phyloP scores from a whole-genome alignment of 805 yeast genomes.

The Yamadazyma laniorum region DNA sequence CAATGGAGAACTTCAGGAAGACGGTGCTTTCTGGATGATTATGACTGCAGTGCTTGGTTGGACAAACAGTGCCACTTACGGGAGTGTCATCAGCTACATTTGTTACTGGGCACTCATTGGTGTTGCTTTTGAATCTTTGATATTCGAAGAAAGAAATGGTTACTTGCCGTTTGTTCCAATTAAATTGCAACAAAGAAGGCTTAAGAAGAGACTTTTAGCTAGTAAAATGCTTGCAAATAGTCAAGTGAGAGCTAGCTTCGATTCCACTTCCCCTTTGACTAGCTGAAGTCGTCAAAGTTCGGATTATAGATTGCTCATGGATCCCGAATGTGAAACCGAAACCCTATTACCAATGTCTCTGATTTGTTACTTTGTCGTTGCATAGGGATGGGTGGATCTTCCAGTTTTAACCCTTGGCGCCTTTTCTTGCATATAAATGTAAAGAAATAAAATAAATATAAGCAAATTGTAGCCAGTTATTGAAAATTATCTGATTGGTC shows the following conservation, averaged over 20 bases:
- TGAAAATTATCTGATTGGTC: too few species aligned
- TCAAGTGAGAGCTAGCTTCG: slow-evolving; percentile 9
- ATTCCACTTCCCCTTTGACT: slow-evolving; percentile 15
- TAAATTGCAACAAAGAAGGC: slow-evolving; percentile 54
- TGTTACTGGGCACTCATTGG: slow-evolving; percentile 65
- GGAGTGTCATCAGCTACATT: slow-evolving; percentile 73
- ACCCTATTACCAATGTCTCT: too few species aligned
- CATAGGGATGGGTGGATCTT: too few species aligned
- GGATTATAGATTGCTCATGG: too few species aligned
- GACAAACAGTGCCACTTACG: slow-evolving; percentile 92
- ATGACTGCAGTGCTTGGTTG: slow-evolving; percentile 87
- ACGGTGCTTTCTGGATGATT: slow-evolving; percentile 74
- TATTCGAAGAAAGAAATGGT: slow-evolving; percentile 56
- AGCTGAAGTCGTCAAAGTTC: too few species aligned
- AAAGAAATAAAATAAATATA: too few species aligned
- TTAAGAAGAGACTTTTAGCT: slow-evolving; percentile 34
- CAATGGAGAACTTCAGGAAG: slow-evolving; percentile 81
- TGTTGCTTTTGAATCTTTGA: slow-evolving; percentile 38
- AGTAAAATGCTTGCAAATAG: not conserved
- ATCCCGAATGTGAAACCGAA: too few species aligned
- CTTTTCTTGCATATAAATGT: too few species aligned
- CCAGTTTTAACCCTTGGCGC: too few species aligned
- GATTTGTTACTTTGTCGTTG: too few species aligned
- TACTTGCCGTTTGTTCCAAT: slow-evolving; percentile 61
- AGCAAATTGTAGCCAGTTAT: too few species aligned